Conservation (phyloP, 805 yeast species). For the Hanseniaspora taiwanica region DNA sequence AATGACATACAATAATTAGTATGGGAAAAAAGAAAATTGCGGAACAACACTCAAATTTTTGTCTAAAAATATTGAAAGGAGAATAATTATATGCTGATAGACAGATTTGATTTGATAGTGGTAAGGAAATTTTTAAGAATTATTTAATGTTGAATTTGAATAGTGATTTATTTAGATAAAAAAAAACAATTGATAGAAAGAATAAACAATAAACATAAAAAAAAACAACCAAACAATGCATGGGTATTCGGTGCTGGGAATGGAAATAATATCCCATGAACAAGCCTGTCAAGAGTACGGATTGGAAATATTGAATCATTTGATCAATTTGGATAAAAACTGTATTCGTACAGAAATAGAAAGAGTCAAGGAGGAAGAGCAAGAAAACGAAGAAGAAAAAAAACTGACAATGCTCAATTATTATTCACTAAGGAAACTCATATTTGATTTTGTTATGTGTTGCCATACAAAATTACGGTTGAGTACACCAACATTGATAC, state of each 20-base stretch:
- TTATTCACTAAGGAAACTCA: slow-evolving; percentile 52
- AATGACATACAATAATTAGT: too few relatives aligned
- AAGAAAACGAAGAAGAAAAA: not conserved
- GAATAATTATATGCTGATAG: too few relatives aligned
- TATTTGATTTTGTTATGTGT: slow-evolving; percentile 74
- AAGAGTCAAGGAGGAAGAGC: not conserved
- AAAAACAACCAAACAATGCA: not conserved
- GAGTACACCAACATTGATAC: slow-evolving; percentile 50
- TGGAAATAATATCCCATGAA: slow-evolving; percentile 6
- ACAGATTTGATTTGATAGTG: too few relatives aligned
- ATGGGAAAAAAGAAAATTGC: too few relatives aligned
- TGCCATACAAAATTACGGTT: slow-evolving; percentile 49
- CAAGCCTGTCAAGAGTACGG: slow-evolving; percentile 6
- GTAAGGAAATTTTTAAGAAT: too few relatives aligned
- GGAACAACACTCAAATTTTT: too few relatives aligned
- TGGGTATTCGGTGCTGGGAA: slow-evolving; percentile 1
- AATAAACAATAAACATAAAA: too few relatives aligned
- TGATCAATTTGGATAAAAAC: slow-evolving; percentile 1
- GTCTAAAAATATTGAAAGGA: too few relatives aligned
- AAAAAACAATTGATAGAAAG: too few relatives aligned
- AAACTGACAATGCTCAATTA: too few relatives aligned
- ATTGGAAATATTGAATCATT: slow-evolving; percentile 3
- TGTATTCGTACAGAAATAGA: not conserved
- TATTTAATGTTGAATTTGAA: too few relatives aligned
- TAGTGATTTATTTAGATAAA: too few relatives aligned